phyloP scores from a whole-genome alignment of 1,284 basidiomycete genomes.

The Moesziomyces globuligerus region DNA sequence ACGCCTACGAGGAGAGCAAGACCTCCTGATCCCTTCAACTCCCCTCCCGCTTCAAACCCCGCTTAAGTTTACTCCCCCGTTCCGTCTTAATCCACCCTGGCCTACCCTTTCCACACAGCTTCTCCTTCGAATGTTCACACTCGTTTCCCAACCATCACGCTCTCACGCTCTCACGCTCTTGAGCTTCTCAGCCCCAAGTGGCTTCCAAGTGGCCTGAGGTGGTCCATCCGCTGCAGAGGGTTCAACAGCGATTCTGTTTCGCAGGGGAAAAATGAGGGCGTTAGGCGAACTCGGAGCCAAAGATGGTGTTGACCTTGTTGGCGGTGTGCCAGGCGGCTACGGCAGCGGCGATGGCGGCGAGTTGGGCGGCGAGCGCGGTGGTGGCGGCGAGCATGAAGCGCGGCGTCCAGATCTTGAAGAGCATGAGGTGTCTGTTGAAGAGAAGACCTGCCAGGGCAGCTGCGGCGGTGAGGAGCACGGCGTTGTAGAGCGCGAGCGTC shows the following conservation, averaged over 20 bases:
- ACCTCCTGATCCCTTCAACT: too few relatives aligned
- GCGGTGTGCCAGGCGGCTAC: constrained; percentile 42
- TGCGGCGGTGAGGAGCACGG: constrained; percentile 68
- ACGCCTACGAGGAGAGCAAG: constrained; percentile 34
- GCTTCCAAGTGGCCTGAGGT: too few relatives aligned
- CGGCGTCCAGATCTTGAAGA: constrained; percentile 98
- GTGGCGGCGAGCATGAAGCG: constrained; percentile 83
- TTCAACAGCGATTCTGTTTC: background rate
- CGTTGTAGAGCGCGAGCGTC: constrained; percentile 78
- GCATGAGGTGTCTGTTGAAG: constrained; percentile 91
- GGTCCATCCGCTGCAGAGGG: too few relatives aligned
- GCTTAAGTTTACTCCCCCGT: background rate
- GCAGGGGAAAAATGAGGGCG: too few relatives aligned
- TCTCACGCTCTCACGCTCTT: too few relatives aligned
- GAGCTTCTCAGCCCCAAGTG: too few relatives aligned
- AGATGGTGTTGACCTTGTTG: constrained; percentile 46
- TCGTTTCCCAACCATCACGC: too few relatives aligned
- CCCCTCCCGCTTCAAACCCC: too few relatives aligned
- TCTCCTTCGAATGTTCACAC: too few relatives aligned
- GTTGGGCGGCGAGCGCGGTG: constrained; percentile 69
- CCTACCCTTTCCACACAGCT: too few relatives aligned
- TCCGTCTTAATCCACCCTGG: background rate
- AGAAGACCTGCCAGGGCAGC: constrained; percentile 77
- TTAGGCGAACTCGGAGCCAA: constrained; percentile 47
- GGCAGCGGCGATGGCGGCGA: constrained; percentile 67